Conservation (phyloP, 352 stramenopile genomes). For the Pythium oligandrum region DNA sequence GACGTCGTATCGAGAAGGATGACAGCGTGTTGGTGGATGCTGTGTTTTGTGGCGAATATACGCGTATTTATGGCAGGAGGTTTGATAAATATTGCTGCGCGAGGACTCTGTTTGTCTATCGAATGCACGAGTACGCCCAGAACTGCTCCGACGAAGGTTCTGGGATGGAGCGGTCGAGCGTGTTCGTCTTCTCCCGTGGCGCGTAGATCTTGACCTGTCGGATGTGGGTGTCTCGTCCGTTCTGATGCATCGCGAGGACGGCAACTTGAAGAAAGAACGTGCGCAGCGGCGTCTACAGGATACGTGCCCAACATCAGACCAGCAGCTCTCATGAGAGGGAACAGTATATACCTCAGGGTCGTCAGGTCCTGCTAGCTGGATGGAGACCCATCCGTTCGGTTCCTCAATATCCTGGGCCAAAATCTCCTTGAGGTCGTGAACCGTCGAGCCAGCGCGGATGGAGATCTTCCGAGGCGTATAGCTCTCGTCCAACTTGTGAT, state of each 20-base stretch:
- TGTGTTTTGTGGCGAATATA: too few species aligned
- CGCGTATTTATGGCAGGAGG: too few species aligned
- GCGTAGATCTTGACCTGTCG: conserved; percentile 92
- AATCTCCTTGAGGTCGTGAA: conserved; percentile 95
- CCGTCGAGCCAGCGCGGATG: conserved; percentile 90
- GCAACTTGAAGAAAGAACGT: conserved; percentile 96
- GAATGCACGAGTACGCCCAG: conserved; percentile 61
- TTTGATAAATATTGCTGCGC: too few species aligned
- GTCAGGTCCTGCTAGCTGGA: conserved; percentile 66
- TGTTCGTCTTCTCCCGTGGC: conserved; percentile 43
- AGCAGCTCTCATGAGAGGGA: too few species aligned
- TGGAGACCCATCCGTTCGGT: conserved; percentile 92
- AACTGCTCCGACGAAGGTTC: conserved; percentile 65
- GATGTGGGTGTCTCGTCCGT: conserved; percentile 95
- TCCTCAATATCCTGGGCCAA: conserved; percentile 89
- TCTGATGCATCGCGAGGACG: conserved; percentile 97
- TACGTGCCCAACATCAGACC: background rate
- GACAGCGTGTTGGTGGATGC: background rate
- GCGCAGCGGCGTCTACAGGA: conserved; percentile 45
- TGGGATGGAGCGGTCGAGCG: conserved; percentile 44
- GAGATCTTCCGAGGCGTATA: conserved; percentile 97
- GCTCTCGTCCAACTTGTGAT: conserved; percentile 97
- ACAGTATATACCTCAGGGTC: conserved; percentile 33
- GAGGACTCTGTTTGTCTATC: conserved; percentile 14
- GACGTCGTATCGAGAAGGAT: conserved; percentile 21